A percentile compares a stretch with the other conserved stretches of the same genome.
Conservation (phyloP, 208 protist species). For the Polymyxa betae region DNA sequence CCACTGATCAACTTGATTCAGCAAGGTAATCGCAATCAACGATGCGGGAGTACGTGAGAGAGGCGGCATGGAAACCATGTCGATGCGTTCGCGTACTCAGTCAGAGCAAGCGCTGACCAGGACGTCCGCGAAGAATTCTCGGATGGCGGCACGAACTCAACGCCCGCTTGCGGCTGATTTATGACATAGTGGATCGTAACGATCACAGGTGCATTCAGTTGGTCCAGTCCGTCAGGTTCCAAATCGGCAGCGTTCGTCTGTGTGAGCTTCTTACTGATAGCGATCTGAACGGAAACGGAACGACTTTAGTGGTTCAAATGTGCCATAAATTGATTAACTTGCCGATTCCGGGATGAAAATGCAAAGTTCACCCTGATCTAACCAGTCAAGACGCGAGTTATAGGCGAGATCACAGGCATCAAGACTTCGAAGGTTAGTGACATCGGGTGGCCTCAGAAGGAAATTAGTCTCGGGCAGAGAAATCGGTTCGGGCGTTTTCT, state of each 20-base stretch:
- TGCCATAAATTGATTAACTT: not conserved
- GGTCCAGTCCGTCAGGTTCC: not conserved
- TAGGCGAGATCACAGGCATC: not conserved
- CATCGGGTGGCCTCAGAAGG: not conserved
- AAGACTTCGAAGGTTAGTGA: not conserved
- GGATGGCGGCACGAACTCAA: not conserved
- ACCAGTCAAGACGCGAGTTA: conserved; percentile 32
- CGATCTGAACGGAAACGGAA: too few relatives aligned
- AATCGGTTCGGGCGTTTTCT: not conserved
- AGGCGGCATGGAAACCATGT: conserved; percentile 30
- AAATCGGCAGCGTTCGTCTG: not conserved
- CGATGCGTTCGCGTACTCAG: conserved; percentile 7
- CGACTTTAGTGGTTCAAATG: too few relatives aligned
- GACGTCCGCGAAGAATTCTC: not conserved
- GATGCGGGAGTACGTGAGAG: not conserved
- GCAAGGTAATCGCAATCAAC: not conserved
- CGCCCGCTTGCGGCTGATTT: not conserved
- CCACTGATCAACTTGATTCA: not conserved
- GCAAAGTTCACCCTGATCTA: conserved; percentile 41
- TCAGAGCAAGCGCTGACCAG: not conserved
- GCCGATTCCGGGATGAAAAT: conserved; percentile 12
- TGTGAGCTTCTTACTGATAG: too few relatives aligned
- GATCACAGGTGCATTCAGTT: not conserved
- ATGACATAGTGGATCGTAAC: conserved; percentile 27
- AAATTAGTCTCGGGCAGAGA: conserved; percentile 1